A percentile compares a stretch with the other conserved stretches of the same genome.
phyloP scores from a whole-genome alignment of 805 yeast species.

The Starmerella bacillaris region DNA sequence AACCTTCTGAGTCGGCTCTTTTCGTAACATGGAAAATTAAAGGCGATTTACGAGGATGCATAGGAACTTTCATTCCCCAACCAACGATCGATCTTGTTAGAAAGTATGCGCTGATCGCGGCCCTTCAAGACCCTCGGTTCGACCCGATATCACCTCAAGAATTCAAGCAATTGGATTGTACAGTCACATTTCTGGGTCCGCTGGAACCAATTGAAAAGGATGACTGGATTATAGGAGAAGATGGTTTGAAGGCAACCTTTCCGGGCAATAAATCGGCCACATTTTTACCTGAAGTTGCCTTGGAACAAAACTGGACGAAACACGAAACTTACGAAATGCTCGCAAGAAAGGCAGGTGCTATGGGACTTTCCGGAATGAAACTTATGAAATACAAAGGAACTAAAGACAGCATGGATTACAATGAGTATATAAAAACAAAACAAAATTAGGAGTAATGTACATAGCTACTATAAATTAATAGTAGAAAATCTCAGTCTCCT shows the following conservation, averaged over 20 bases:
- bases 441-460: too few relatives aligned
- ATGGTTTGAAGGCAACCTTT: constrained; percentile 57
- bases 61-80: constrained; percentile 61
- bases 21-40: constrained; percentile 69
- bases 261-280: constrained; percentile 42
- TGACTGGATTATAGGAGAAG: constrained; percentile 69
- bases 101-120: constrained; percentile 48
- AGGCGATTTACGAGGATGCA: constrained; percentile 60
- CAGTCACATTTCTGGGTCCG: constrained; percentile 47
- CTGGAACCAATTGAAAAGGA: constrained; percentile 36
- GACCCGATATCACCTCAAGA: constrained; percentile 42
- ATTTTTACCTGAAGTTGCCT: constrained; percentile 77
- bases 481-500: background rate
- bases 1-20: constrained; percentile 33
- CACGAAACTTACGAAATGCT: constrained; percentile 52
- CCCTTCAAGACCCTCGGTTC: constrained; percentile 65
- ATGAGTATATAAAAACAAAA: constrained; percentile 28
- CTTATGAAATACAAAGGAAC: constrained; percentile 41
- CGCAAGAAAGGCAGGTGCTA: constrained; percentile 43
- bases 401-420: constrained; percentile 29
- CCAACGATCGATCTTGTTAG: constrained; percentile 40
- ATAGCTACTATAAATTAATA: background rate
- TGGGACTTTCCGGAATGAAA: constrained; percentile 24
- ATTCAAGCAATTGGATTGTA: constrained; percentile 32
- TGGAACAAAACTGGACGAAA: constrained; percentile 69